Conservation (phyloP, 805 yeast species). For the Yarrowia sp. region DNA sequence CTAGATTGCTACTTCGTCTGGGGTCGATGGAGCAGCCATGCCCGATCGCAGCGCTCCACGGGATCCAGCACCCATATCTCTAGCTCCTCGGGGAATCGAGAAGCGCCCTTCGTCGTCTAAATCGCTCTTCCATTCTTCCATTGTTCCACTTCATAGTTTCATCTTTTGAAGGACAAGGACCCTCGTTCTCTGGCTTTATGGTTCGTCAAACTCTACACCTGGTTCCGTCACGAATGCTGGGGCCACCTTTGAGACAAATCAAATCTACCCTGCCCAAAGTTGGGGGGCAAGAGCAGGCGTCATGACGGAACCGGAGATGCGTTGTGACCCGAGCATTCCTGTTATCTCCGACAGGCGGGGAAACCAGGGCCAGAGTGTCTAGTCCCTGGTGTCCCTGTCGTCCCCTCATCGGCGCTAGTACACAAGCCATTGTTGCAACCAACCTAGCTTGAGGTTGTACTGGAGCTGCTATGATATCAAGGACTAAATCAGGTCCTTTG, state of each 20-base stretch:
- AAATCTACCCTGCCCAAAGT: background rate
- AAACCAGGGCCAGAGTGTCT: too few species aligned
- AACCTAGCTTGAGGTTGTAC: too few species aligned
- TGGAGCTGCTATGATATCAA: too few species aligned
- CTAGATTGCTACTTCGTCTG: slow-evolving; percentile 2
- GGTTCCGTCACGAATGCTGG: background rate
- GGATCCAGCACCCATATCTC: too few species aligned
- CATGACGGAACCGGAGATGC: background rate
- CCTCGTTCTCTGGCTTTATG: background rate
- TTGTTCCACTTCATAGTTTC: background rate
- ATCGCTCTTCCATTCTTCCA: background rate
- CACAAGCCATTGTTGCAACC: background rate
- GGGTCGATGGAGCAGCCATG: too few species aligned
- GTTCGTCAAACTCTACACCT: background rate
- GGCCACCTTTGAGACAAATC: slow-evolving; percentile 13
- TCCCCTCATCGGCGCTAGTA: background rate
- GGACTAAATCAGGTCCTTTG: too few species aligned
- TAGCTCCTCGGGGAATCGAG: too few species aligned
- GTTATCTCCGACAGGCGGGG: too few species aligned
- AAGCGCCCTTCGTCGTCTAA: too few species aligned
- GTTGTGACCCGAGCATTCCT: too few species aligned
- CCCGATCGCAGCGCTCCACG: too few species aligned
- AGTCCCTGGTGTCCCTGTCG: too few species aligned
- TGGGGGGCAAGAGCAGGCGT: background rate
- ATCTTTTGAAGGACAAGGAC: background rate